Base-by-base conservation (phyloP, 2,329 filamentous ascomycete species). In the Apiospora phragmitis region DNA sequence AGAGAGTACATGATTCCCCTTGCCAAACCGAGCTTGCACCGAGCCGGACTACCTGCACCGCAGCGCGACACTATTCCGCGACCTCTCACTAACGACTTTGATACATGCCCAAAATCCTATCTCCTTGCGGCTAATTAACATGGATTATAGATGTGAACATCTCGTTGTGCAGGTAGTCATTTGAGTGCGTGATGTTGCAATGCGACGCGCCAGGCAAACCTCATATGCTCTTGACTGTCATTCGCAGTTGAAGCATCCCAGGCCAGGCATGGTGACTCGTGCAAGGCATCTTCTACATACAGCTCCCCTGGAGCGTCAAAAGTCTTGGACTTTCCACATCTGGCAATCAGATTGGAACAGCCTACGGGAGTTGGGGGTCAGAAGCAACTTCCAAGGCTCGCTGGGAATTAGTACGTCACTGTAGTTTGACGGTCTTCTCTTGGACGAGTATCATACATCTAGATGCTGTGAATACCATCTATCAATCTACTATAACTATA, bases 271-370 rank as follows among this genome's bases (percentile, higher is more conserved):
- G 29, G 51, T 59, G 51, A 59, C 51, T 59, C 51, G 51, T 8
- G 51, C 29, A n/a, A 62, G 29, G 24, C n/a, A 26, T 5, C 24
- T 32, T 55, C 32, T n/a, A 32, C 29, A n/a, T 38, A 6, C 11
- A 29, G 6, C 51, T 35, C 32, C 29, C 55, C 55, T 26, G 29
- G 55, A 35, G 32, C 55, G 32, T 62, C 32, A 38, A 18, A 62
- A 8, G 32, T 62, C 55, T 62, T 62, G 55, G 32, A 62, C 55
- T 62, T 62, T n/a, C 55, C 55, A 29, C 32, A 62, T 62, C 55
- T n/a, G 55, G 55, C 32, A 14, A 38, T 3, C 55, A 21, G 55
- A 21, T 38, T 62, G 8, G 38, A 38, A 12, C 55, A 62, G 55
- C 55, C 14, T 62, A 62, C 55, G 55, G 14, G 29, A 62, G 51